Evolutionary conservation across 2,329 filamentous ascomycete species (phyloP).

Genomic region (Hyphodiscus sp.): DNA sequence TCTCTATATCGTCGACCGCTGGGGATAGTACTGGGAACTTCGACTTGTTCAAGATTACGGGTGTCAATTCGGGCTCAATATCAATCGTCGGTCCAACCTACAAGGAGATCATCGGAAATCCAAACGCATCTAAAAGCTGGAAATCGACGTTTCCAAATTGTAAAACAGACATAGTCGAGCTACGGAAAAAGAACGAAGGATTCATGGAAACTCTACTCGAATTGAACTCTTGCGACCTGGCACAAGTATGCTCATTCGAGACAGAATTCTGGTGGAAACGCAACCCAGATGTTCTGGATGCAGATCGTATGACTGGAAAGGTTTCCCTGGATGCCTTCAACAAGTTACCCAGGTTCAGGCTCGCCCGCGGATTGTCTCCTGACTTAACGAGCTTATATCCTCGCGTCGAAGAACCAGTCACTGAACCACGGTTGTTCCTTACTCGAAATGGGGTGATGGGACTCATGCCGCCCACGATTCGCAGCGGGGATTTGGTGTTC

Average conservation of each 20-base stretch:
- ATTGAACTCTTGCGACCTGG: not conserved
- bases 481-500: slow-evolving; percentile 2
- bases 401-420: not conserved
- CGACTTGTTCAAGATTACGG: slow-evolving; percentile 1
- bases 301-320: not conserved
- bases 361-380: not conserved
- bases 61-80: not conserved
- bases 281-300: not conserved
- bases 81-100: slow-evolving; percentile 6
- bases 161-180: not conserved
- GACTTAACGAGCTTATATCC: not conserved
- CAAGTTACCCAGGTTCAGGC: not conserved
- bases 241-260: not conserved
- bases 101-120: slow-evolving; percentile 3
- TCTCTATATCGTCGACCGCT: not conserved
- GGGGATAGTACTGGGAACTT: not conserved
- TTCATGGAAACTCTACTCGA: slow-evolving; percentile 3
- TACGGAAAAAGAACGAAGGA: slow-evolving; percentile 3
- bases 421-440: slow-evolving; percentile 1
- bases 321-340: not conserved
- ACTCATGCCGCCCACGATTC: slow-evolving; percentile 2
- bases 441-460: slow-evolving; percentile 3
- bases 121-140: slow-evolving; percentile 3
- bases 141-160: not conserved
- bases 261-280: slow-evolving; percentile 1